Base-by-base conservation (phyloP, 148 eudicot genomes). In the Rhododendron ovatum region DNA sequence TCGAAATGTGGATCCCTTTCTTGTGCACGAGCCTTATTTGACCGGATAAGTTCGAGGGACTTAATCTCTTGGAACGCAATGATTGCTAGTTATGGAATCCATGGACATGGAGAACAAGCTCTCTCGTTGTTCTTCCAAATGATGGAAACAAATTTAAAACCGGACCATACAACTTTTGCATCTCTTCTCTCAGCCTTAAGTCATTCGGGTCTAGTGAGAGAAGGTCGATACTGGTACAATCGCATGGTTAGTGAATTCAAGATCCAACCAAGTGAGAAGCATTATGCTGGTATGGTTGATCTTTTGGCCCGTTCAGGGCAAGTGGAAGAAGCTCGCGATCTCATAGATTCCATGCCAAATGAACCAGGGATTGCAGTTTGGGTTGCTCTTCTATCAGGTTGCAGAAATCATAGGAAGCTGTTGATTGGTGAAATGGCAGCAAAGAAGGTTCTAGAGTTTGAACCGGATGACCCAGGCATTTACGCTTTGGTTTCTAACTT, bases 151-250 rank as follows among this genome's bases (percentile, higher is more conserved):
- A 74, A 80, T 45, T 73, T 87, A 81, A 65, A 90, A 55, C 98
- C 98, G 5, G 96, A 96, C 77, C 89, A 90, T 87, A 91, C 92
- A 41, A 94, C 98, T 48, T 96, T 96, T 91, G 91, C 94, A 73
- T 91, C 98, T 78, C 92, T 94, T 65, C 92, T 96, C 33, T 94
- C 96, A 30, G 96, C 98, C 33, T 86, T 92, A 24, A 92, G 96
- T 79, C 98, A 95, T 86, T 91, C 96, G 18, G 98, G 98, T 81
- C 92, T 93, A 78, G 95, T 91, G 11, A 89, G 89, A 79, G 96
- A 95, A 88, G 98, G 95, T 18, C 86, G 35, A 59, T 87, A 91
- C 82, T 95, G 96, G 96, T 95, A 92, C 75, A 82, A 93, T 81
- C 84, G 87, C 79, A 95, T 95, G 96, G 78, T 88, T 69, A 88